These are phyloP conservation scores for Wickerhamiella galacta DNA, from an alignment of 805 yeast genomes.

Conservation along the genomic window DNA sequence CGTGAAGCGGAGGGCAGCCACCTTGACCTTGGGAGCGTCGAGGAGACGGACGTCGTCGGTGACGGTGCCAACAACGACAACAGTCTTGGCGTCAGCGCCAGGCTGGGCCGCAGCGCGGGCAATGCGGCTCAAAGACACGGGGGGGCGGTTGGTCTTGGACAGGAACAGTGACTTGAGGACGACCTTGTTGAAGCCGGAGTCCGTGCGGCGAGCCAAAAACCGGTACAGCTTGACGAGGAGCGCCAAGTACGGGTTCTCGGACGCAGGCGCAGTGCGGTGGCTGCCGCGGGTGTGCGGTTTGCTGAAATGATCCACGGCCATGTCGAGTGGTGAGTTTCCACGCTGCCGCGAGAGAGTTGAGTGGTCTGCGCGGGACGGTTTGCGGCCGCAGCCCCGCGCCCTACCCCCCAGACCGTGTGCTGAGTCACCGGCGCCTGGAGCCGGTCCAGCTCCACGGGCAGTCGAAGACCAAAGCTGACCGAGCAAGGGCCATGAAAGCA, in stretches of 20 bases:
- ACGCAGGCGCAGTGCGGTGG: conserved; percentile 98
- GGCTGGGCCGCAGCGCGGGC: conserved; percentile 65
- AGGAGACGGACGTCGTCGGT: conserved; percentile 93
- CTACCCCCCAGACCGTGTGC: too few species aligned
- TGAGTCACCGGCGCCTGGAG: too few species aligned
- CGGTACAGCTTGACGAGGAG: conserved; percentile 95
- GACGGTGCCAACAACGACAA: conserved; percentile 98
- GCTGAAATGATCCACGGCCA: conserved; percentile 96
- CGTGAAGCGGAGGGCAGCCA: conserved; percentile 99
- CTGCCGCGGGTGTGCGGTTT: conserved; percentile 92
- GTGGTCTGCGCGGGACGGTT: too few species aligned
- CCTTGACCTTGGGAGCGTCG: conserved; percentile 90
- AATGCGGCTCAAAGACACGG: conserved; percentile 90
- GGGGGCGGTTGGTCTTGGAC: conserved; percentile 99
- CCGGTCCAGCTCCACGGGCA: too few species aligned
- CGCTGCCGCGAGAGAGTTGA: too few species aligned
- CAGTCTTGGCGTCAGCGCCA: conserved; percentile 78
- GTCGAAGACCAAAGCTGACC: neutral
- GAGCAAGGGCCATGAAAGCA: conserved; percentile 4
- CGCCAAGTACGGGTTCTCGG: conserved; percentile 97
- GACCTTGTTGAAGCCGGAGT: conserved; percentile 92
- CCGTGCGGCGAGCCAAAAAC: conserved; percentile 99
- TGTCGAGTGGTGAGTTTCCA: too few species aligned
- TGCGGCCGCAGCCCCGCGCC: too few species aligned
- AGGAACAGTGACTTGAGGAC: conserved; percentile 87